Evolutionary conservation across 2,329 filamentous ascomycete genomes (phyloP).

Genomic region (Nothomitra cinnamomea): DNA sequence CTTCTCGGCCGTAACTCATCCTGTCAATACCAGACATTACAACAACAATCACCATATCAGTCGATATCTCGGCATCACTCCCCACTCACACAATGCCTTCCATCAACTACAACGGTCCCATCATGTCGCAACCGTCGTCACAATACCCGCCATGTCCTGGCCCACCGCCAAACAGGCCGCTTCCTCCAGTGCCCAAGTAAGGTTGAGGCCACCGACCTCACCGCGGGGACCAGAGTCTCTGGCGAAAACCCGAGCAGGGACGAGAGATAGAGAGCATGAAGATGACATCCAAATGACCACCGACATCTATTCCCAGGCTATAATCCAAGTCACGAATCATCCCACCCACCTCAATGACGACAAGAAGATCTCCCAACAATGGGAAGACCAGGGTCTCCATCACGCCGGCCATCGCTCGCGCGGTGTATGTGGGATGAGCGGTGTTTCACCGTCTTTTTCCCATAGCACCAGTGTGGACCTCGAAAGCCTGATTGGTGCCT

Average conservation of each 20-base stretch:
- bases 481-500: background rate
- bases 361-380: background rate
- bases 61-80: background rate
- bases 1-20: background rate
- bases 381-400: too few species aligned
- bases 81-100: slow-evolving; percentile 1
- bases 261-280: background rate
- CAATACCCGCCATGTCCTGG: slow-evolving; percentile 4
- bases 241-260: background rate
- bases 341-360: background rate
- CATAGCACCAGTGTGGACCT: background rate
- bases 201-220: background rate
- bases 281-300: background rate
- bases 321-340: background rate
- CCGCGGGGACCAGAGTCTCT: background rate
- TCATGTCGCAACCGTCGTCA: background rate
- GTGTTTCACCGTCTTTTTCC: slow-evolving; percentile 1
- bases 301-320: too few species aligned
- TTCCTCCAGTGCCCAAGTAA: slow-evolving; percentile 6
- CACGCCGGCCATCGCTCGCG: too few species aligned
- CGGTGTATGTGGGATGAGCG: background rate
- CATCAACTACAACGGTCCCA: background rate
- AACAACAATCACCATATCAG: background rate
- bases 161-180: slow-evolving; percentile 5
- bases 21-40: background rate